phyloP scores from a whole-genome alignment of 176 grass and related monocot species.

The Bonia amplexicaulis region DNA sequence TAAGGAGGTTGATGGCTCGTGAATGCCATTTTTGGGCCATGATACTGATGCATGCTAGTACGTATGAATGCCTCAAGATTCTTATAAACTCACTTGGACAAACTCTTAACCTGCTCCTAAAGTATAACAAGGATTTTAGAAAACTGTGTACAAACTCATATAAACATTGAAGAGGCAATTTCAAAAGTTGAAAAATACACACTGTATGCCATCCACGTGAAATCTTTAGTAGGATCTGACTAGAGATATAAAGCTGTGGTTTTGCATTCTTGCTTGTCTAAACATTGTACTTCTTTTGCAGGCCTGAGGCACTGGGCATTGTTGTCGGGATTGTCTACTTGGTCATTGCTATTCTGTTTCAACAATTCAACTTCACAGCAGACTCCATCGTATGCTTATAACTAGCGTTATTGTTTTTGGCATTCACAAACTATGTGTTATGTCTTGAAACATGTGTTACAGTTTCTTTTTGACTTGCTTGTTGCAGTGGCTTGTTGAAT shows the following conservation, averaged over 20 bases:
- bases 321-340: slow-evolving; percentile 94
- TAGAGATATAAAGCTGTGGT: background rate
- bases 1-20: background rate
- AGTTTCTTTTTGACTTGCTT: slow-evolving; percentile 14
- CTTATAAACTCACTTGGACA: background rate
- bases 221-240: background rate
- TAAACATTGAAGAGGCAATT: background rate
- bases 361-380: slow-evolving; percentile 73
- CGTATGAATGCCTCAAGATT: slow-evolving; percentile 7
- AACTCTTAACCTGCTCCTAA: background rate
- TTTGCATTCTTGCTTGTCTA: background rate
- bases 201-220: background rate
- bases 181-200: background rate
- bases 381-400: slow-evolving; percentile 72
- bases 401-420: background rate
- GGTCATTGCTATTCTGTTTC: slow-evolving; percentile 92
- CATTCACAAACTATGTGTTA: slow-evolving; percentile 8
- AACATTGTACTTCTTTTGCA: slow-evolving; percentile 42
- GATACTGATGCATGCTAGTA: background rate
- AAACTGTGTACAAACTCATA: background rate
- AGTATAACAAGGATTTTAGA: background rate
- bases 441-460: slow-evolving; percentile 13
- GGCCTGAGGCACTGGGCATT: slow-evolving; percentile 86
- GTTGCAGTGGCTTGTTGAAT: slow-evolving; percentile 98
- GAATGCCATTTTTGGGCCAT: background rate